Evolutionary conservation across 2,329 filamentous ascomycete genomes (phyloP).

Genomic region (Byssothecium circinans): DNA sequence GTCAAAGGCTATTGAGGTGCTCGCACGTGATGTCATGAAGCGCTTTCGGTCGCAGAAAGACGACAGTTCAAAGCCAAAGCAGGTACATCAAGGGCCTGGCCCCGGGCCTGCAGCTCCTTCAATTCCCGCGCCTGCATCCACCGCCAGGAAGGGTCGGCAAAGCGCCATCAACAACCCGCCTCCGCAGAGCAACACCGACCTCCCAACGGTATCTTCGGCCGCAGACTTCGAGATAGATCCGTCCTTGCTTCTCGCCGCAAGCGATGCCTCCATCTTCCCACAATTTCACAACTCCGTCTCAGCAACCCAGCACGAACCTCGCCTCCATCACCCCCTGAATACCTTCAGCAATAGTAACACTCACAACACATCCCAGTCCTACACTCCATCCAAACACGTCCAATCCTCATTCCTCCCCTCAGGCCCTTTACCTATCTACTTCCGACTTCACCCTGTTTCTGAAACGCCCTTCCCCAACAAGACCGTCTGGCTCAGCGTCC

Average conservation of each 20-base stretch:
- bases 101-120: conserved; percentile 45
- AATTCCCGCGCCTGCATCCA: conserved; percentile 13
- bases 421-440: conserved; percentile 62
- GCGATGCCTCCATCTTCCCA: conserved; percentile 46
- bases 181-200: conserved; percentile 9
- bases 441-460: conserved; percentile 69
- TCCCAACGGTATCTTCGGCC: conserved; percentile 35
- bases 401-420: not conserved
- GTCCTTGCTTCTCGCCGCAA: conserved; percentile 61
- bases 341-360: conserved; percentile 14
- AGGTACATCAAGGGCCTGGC: conserved; percentile 44
- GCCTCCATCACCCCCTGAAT: conserved; percentile 15
- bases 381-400: not conserved
- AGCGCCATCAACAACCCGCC: not conserved
- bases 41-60: conserved; percentile 69
- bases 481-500: conserved; percentile 66
- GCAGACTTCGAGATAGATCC: conserved; percentile 65
- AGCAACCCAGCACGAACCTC: conserved; percentile 42
- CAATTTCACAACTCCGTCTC: conserved; percentile 6
- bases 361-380: conserved; percentile 2
- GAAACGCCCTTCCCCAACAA: conserved; percentile 52
- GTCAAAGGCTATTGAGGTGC: conserved; percentile 66
- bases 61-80: conserved; percentile 53
- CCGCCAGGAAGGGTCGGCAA: conserved; percentile 18
- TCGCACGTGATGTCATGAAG: conserved; percentile 78